Evolutionary conservation across 176 grass and related monocot species (phyloP).

Genomic region (Phragmites australis): DNA sequence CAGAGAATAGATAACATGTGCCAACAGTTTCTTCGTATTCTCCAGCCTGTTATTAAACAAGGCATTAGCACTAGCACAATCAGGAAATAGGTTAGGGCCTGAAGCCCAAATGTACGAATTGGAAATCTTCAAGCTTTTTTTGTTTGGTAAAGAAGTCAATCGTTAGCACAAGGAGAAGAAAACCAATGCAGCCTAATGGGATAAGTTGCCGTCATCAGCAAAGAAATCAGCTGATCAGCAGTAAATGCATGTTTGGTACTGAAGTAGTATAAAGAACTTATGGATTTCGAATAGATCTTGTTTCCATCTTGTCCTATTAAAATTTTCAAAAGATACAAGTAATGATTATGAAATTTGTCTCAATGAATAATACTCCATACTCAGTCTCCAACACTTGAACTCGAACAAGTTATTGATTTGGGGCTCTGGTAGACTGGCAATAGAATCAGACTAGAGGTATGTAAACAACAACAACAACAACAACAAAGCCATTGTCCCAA

Average conservation of each 20-base stretch:
- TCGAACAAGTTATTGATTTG: neutral
- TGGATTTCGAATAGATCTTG: neutral
- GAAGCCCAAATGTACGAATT: neutral
- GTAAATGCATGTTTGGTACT: neutral
- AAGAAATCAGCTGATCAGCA: neutral
- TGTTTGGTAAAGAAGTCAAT: neutral
- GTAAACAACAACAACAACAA: neutral
- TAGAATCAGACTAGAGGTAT: neutral
- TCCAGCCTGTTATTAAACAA: constrained; percentile 63
- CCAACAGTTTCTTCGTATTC: constrained; percentile 87
- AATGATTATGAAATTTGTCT: neutral
- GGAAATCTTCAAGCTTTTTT: neutral
- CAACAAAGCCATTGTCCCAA: too few relatives aligned
- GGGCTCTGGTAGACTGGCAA: neutral
- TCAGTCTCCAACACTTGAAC: neutral
- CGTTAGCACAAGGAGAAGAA: neutral
- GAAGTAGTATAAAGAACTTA: neutral
- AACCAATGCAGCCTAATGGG: neutral
- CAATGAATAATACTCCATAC: neutral
- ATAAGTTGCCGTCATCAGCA: neutral
- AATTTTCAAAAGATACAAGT: neutral
- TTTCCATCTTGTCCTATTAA: neutral
- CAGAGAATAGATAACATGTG: constrained; percentile 76
- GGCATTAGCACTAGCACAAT: neutral
- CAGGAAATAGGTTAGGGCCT: neutral